Evolutionary conservation across 805 yeast genomes (phyloP), one percentile per base, ranked within the genome.

Genomic region (Starmerella khaoyaiensis): DNA sequence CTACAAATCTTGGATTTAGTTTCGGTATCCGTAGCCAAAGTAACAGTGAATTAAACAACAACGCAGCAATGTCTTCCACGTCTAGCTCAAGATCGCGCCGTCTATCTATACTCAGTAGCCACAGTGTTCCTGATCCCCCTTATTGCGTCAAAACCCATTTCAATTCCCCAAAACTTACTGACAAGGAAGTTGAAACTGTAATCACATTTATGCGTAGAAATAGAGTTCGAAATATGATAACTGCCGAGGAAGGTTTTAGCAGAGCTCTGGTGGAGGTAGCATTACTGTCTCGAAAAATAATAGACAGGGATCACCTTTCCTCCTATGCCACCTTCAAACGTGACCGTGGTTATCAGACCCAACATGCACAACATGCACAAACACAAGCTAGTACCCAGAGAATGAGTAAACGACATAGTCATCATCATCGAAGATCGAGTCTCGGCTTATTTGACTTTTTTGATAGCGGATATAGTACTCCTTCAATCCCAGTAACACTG

Each of bases 201-300:
- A 29, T 40, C 24, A 40, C 47, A 17, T 58, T 52, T 51, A 39
- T 59, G 33, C 45, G 51, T 12, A 51, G 52, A 10, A 51, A 52
- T 38, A 49, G 52, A 3, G 52, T 55, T 18, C 59, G 55, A 30
- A 57, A 56, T 31, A 45, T 58, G 26, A 51, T 60, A 28, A 51
- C 46, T 4, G 56, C 58, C 10, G 63, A 59, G 35, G 63, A 59
- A 38, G 38, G 50, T n/a, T 48, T 59, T 22, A 62, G 56, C 27
- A 39, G 63, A 12, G 58, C 52, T 29, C 49, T 54, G 30, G 54
- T 57, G 26, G 63, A 59, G 37, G 42, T 58, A 4, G 58, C 53
- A 11, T 45, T 36, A 15, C 45, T 57, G 14, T 46, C 53, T 6
- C 42, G 44, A 32, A 45, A 53, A 15, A 37, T 56, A 1, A 36